A percentile compares a stretch with the other conserved stretches of the same genome.
phyloP scores from a whole-genome alignment of 169 alveolate genomes.

The Babesia gibsoni region DNA sequence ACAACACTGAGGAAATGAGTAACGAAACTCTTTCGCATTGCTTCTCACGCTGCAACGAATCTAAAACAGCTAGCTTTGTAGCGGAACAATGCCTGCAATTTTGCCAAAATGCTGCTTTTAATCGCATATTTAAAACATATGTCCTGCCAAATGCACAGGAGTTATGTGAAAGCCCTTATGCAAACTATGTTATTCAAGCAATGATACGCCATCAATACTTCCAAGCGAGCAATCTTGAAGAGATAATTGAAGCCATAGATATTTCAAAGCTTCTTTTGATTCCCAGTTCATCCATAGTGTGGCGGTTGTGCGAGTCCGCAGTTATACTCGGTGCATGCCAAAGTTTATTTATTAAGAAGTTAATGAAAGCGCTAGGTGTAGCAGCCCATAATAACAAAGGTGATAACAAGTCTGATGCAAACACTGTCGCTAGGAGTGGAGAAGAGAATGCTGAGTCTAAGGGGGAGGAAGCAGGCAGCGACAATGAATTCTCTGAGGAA shows the following conservation, averaged over 20 bases:
- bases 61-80: constrained; percentile 26
- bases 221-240: constrained; percentile 32
- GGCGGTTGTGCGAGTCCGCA: constrained; percentile 47
- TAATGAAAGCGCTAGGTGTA: constrained; percentile 8
- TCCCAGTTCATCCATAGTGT: constrained; percentile 11
- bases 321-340: constrained; percentile 45
- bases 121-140: not conserved
- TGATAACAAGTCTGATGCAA: not conserved
- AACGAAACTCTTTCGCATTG: not conserved
- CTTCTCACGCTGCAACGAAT: not conserved
- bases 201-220: constrained; percentile 30
- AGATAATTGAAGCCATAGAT: constrained; percentile 12
- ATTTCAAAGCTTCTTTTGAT: constrained; percentile 1
- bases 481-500: not conserved
- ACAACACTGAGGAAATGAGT: not conserved
- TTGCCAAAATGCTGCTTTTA: constrained; percentile 34
- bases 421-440: too few species aligned
- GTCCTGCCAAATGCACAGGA: constrained; percentile 19
- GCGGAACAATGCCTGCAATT: constrained; percentile 17
- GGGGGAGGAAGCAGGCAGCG: not conserved
- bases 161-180: constrained; percentile 17
- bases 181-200: constrained; percentile 52
- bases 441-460: not conserved
- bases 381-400: not conserved
- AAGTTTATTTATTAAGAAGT: constrained; percentile 28